phyloP scores from a whole-genome alignment of 1,284 basidiomycete species.

The Blastosporella zonata region DNA sequence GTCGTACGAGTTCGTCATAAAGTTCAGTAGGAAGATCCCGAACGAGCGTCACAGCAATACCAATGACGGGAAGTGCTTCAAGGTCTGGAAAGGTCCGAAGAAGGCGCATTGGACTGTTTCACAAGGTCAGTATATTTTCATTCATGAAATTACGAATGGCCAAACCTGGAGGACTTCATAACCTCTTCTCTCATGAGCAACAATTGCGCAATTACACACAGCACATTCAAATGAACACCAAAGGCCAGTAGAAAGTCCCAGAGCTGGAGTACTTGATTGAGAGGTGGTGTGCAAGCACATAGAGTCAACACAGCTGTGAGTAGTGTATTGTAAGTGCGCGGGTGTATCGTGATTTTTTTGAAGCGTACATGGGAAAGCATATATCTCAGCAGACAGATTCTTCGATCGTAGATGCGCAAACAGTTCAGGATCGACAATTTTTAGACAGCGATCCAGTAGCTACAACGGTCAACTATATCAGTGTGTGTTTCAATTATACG shows the following conservation, averaged over 20 bases:
- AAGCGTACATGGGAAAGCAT: constrained; percentile 90
- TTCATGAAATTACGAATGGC: neutral
- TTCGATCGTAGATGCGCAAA: constrained; percentile 82
- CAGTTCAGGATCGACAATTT: constrained; percentile 86
- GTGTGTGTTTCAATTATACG: neutral
- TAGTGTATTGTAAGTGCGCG: neutral
- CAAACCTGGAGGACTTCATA: constrained; percentile 79
- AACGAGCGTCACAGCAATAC: constrained; percentile 90
- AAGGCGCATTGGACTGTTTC: constrained; percentile 85
- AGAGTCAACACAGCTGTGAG: constrained; percentile 83
- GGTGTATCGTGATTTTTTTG: neutral
- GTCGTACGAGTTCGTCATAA: constrained; percentile 86
- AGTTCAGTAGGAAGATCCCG: constrained; percentile 87
- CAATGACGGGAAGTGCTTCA: constrained; percentile 84
- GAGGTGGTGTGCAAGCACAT: constrained; percentile 94
- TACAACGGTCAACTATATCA: constrained; percentile 30
- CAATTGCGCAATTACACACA: constrained; percentile 95
- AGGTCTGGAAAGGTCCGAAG: constrained; percentile 93
- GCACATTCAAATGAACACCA: constrained; percentile 92
- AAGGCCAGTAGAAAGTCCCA: constrained; percentile 99
- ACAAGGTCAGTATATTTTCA: neutral
- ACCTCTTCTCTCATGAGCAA: constrained; percentile 87
- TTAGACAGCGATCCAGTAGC: constrained; percentile 90
- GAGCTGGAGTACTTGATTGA: constrained; percentile 89
- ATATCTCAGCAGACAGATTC: constrained; percentile 96